phyloP scores from a whole-genome alignment of 2,329 filamentous ascomycete species.

The Ophiocordyceps robertsii region DNA sequence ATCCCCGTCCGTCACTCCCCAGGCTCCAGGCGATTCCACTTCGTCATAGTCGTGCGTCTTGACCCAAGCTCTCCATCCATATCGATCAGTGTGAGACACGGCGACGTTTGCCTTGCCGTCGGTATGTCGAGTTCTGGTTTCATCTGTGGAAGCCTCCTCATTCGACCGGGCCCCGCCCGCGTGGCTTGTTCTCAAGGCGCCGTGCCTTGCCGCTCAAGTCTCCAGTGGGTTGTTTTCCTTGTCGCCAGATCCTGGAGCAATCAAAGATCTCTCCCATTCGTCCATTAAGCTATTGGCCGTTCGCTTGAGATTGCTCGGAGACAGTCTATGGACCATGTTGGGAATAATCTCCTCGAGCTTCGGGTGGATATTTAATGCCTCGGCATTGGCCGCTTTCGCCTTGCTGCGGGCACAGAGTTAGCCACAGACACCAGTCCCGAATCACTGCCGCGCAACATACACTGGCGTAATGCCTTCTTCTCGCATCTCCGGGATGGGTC shows the following conservation, averaged over 20 bases:
- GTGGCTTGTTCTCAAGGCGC: not conserved
- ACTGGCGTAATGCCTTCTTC: conserved; percentile 31
- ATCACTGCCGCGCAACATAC: conserved; percentile 19
- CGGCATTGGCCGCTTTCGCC: conserved; percentile 16
- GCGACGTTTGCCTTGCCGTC: too few species aligned
- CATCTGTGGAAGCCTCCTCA: too few species aligned
- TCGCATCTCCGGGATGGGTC: conserved; percentile 30
- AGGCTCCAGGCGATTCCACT: too few species aligned
- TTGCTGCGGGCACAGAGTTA: conserved; percentile 12
- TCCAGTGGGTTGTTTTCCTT: conserved; percentile 16
- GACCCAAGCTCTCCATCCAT: too few species aligned
- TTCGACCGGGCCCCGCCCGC: too few species aligned
- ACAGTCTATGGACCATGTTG: conserved; percentile 57
- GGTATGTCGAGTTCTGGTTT: too few species aligned
- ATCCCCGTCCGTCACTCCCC: too few species aligned
- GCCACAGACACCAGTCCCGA: not conserved
- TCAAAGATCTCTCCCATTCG: conserved; percentile 65
- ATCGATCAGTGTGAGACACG: too few species aligned
- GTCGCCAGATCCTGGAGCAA: conserved; percentile 13
- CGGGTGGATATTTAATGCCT: conserved; percentile 17
- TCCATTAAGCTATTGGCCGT: conserved; percentile 79
- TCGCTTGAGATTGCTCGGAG: conserved; percentile 63
- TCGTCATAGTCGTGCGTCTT: too few species aligned
- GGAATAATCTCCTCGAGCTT: conserved; percentile 48
- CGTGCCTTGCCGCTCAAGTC: not conserved